These are phyloP conservation scores for Stemphylium vesicarium DNA, from an alignment of 2,329 filamentous ascomycete genomes.

Conservation along the genomic window DNA sequence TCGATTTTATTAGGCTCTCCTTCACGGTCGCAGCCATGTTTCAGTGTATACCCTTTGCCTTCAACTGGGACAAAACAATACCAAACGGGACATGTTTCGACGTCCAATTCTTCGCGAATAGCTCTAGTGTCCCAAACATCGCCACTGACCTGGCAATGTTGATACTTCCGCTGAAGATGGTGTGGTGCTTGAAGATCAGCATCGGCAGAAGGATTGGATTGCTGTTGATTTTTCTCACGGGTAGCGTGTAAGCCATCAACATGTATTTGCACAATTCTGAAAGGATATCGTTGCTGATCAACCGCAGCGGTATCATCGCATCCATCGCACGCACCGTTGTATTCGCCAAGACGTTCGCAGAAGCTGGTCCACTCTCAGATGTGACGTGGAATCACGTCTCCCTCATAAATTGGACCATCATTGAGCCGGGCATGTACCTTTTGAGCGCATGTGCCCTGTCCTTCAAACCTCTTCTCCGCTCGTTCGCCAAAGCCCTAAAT, in stretches of 20 bases:
- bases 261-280: too few species aligned
- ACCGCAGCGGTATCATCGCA: slow-evolving; percentile 31
- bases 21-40: slow-evolving; percentile 29
- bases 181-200: slow-evolving; percentile 30
- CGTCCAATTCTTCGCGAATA: slow-evolving; percentile 24
- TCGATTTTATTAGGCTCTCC: slow-evolving; percentile 6
- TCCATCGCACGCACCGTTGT: slow-evolving; percentile 34
- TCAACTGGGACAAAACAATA: slow-evolving; percentile 37
- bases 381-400: slow-evolving; percentile 29
- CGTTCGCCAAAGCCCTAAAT: slow-evolving; percentile 26
- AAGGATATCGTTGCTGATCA: background rate
- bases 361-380: slow-evolving; percentile 21
- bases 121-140: slow-evolving; percentile 37
- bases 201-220: slow-evolving; percentile 25
- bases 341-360: slow-evolving; percentile 19
- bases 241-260: slow-evolving; percentile 30
- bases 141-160: slow-evolving; percentile 31
- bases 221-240: slow-evolving; percentile 35
- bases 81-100: slow-evolving; percentile 33
- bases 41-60: slow-evolving; percentile 33
- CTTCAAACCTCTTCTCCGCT: slow-evolving; percentile 35
- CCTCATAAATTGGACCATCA: slow-evolving; percentile 34
- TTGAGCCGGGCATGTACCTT: slow-evolving; percentile 37
- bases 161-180: slow-evolving; percentile 30
- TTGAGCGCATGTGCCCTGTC: slow-evolving; percentile 31